phyloP scores from a whole-genome alignment of 345 rosid species.

The Lenwebbia sp. region DNA sequence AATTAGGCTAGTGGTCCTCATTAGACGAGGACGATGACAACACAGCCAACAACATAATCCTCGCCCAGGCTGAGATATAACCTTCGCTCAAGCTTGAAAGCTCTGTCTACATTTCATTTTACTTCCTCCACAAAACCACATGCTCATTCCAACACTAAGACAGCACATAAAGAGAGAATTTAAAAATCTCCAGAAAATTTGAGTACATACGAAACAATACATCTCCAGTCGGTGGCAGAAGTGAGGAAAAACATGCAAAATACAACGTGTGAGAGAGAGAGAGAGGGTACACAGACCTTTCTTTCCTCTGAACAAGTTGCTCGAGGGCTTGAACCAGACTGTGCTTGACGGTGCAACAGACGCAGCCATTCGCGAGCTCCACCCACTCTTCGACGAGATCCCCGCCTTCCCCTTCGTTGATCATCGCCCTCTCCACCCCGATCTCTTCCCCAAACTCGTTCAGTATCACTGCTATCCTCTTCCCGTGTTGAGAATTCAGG shows the following conservation, averaged over 20 bases:
- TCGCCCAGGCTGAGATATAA: background rate
- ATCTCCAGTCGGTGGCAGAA: background rate
- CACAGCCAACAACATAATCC: background rate
- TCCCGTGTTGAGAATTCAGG: slow-evolving; percentile 74
- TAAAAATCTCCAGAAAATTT: background rate
- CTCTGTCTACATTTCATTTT: background rate
- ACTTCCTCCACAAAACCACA: background rate
- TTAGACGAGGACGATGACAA: background rate
- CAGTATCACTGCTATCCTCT: slow-evolving; percentile 83
- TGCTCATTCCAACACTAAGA: background rate
- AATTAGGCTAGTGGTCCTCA: background rate
- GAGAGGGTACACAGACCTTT: slow-evolving; percentile 26
- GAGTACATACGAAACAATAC: background rate
- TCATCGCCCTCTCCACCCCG: slow-evolving; percentile 96
- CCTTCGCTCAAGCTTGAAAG: background rate
- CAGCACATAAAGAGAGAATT: background rate
- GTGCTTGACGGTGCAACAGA: slow-evolving; percentile 92
- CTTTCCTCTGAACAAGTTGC: slow-evolving; percentile 81
- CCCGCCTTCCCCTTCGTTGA: slow-evolving; percentile 84
- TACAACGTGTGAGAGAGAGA: background rate
- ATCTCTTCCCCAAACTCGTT: slow-evolving; percentile 97
- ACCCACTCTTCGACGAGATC: slow-evolving; percentile 93
- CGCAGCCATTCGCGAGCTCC: slow-evolving; percentile 85
- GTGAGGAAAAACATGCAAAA: background rate
- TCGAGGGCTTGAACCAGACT: slow-evolving; percentile 89